Base-by-base conservation (phyloP, 2,329 filamentous ascomycete species). In the Ascochyta viciae-villosae region DNA sequence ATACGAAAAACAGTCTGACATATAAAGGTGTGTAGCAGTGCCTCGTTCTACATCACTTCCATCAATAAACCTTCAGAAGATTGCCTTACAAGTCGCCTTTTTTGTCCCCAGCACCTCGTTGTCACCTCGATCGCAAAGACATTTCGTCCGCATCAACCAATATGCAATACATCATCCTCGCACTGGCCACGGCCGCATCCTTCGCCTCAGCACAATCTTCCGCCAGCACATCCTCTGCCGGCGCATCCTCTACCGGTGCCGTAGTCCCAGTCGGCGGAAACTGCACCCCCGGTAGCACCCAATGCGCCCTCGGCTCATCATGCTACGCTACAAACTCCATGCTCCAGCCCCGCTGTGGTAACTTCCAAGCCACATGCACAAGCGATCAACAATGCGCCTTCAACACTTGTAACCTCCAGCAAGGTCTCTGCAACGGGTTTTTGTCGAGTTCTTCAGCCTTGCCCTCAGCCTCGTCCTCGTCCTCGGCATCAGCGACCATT, bases 351-450 rank as follows among this genome's bases (percentile, higher is more conserved):
- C 23, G 50, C 4, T 67, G 63, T 54, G 63, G 61, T 23, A 66
- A 66, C 29, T 66, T 64, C 48, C 59, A 67, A n/a, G 52, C 64
- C 12, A 10, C 51, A 9, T 66, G 64, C 54, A 63, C 50, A 1
- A 61, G 43, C 38, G 47, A 66, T 50, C 26, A 60, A 35, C 61
- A 66, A 42, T 63, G 63, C 44, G 61, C 63, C 6, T 67, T 58
- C 54, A 67, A 67, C 53, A 61, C 48, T 0, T 66, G 64, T 46
- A 61, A 66, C 16, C 15, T 29, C 1, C 7, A 31, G 22, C 13
- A 52, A 33, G 63, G 63, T 10, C 40, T 64, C 31, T 67, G 64
- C 52, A 67, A 65, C 47, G 63, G 58, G 23, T 44, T 60, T 27
- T 3, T 58, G 3, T 6, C 58, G 12, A 47, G 54, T 8, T 42